Evolutionary conservation across 768 basidiomycete species (phyloP).

Genomic region (Scleroderma citrinum): DNA sequence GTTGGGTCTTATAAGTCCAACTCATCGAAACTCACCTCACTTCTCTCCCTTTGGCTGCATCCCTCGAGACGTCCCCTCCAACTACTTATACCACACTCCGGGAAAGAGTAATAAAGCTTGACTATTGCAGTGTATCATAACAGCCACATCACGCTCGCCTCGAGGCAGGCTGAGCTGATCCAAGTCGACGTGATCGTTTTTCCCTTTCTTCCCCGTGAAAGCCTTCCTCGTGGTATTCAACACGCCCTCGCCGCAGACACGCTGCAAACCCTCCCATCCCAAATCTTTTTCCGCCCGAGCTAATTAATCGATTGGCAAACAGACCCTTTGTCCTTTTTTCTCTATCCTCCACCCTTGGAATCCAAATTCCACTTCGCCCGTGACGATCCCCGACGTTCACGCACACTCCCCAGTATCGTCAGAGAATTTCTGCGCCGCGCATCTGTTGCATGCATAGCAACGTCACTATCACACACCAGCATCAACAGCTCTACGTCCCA

Average conservation of each 20-base stretch:
- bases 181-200: conserved; percentile 1
- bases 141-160: background rate
- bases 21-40: no score
- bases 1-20: background rate
- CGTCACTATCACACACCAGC: conserved; percentile 25
- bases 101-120: background rate
- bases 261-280: conserved; percentile 22
- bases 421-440: background rate
- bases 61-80: background rate
- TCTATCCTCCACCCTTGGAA: conserved; percentile 13
- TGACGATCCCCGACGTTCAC: conserved; percentile 20
- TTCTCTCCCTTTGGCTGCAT: no score
- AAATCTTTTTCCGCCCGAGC: conserved; percentile 23
- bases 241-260: conserved; percentile 31
- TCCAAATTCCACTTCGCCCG: conserved; percentile 17
- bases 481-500: conserved; percentile 26
- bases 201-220: conserved; percentile 1
- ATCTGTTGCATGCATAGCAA: conserved; percentile 40
- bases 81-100: background rate
- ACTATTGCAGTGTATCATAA: no score
- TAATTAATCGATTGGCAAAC: conserved; percentile 25
- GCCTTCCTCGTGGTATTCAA: conserved; percentile 23
- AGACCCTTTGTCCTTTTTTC: conserved; percentile 22
- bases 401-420: conserved; percentile 23
- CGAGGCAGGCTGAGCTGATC: conserved; percentile 2